Conservation (phyloP, 1,139 yeast species). For the Yamadazyma mexicana region DNA sequence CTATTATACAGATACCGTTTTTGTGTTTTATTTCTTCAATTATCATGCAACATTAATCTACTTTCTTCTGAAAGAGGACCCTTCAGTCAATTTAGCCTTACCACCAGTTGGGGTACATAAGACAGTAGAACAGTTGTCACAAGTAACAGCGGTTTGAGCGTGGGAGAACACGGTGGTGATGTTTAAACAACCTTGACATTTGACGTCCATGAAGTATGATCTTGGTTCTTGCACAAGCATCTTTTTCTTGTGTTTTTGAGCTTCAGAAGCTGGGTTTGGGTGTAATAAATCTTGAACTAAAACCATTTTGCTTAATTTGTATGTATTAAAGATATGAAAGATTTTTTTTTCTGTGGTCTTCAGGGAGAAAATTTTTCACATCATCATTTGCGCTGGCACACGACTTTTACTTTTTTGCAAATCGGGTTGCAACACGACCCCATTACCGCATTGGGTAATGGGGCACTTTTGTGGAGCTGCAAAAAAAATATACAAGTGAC, state of each 20-base stretch:
- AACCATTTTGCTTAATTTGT: conserved; percentile 54
- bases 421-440: not conserved
- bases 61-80: conserved; percentile 99
- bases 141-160: conserved; percentile 99
- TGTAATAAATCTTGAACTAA: conserved; percentile 96
- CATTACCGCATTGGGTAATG: conserved; percentile 1
- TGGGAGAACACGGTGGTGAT: conserved; percentile 99
- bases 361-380: conserved; percentile 13
- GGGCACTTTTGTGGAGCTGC: conserved; percentile 4
- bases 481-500: not conserved
- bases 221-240: conserved; percentile 96
- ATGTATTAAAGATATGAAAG: not conserved
- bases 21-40: too few relatives aligned
- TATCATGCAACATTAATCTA: conserved; percentile 39
- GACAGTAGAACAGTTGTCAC: conserved; percentile 98
- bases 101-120: conserved; percentile 99
- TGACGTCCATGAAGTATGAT: conserved; percentile 99
- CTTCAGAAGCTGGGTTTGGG: conserved; percentile 97
- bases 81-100: conserved; percentile 99
- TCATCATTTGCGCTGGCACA: conserved; percentile 6
- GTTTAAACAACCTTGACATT: conserved; percentile 98
- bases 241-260: conserved; percentile 96
- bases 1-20: conserved; percentile 1
- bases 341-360: not conserved
- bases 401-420: conserved; percentile 3